Base-by-base conservation (phyloP, 129 eudicot genomes). In the Saussurea involucrata region DNA sequence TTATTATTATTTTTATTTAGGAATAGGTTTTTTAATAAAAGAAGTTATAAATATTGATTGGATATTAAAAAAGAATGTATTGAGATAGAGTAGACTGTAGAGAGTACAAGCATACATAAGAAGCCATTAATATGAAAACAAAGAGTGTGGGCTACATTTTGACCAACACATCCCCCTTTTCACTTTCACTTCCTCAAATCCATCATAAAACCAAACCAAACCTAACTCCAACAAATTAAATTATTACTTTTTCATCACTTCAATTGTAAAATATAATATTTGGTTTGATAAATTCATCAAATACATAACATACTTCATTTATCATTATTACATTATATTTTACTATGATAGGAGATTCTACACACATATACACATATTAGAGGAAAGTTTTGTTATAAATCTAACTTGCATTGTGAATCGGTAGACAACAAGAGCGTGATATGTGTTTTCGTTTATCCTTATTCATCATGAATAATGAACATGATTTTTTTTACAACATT, bases 91-190 rank as follows among this genome's bases (percentile, higher is more conserved):
- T 49, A 17, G 58, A 5, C n/a, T n/a, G 58, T 5, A 5, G 22
- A n/a, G 20, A 53, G 60, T 5, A 53, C 21, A 74, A 67, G 84
- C 80, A 81, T 44, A 74, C 80, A 74, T 40, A 74, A 74, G 76
- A 81, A 81, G 76, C 71, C 84, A 81, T 37, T 68, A 36, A 81
- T 74, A 74, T 81, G 84, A 58, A 81, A 74, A 81, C 84, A 81
- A 81, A 46, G 73, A 65, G 74, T 37, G 80, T 81, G 67, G 76
- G 80, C 71, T 74, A 74, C 76, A 81, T 74, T 81, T 81, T 81
- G 84, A 74, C 84, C 84, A 60, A 81, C 80, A 74, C 69, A 7
- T 7, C 20, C 8, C 20, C 9, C 64, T 66, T 80, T 74, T 73
- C 78, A 40, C 32, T 78, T 74, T 74, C 36, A 80, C 55, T 80